Conservation (phyloP, 2,329 filamentous ascomycete genomes). For the Onygenales sp. region DNA sequence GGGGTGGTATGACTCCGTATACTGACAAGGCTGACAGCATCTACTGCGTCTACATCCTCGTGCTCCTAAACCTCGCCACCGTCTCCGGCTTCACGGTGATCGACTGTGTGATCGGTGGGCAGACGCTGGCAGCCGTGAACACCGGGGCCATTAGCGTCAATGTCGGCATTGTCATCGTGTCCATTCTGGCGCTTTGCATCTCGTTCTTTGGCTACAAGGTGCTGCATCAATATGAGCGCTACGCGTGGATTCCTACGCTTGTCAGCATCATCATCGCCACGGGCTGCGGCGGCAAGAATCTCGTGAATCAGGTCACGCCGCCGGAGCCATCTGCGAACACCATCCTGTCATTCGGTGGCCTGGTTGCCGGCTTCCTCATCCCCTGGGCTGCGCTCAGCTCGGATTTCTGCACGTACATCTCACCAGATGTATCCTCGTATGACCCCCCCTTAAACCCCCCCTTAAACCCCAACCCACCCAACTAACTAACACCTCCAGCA, state of each 20-base stretch:
- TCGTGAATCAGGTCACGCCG: slow-evolving; percentile 1
- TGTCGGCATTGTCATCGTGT: slow-evolving; percentile 50
- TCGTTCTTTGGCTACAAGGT: slow-evolving; percentile 59
- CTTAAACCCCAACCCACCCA: not conserved
- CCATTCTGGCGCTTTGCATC: slow-evolving; percentile 53
- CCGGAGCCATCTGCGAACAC: slow-evolving; percentile 10
- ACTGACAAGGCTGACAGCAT: not conserved
- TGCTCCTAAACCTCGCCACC: slow-evolving; percentile 53
- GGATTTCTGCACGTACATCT: slow-evolving; percentile 13
- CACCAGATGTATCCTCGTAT: slow-evolving; percentile 3
- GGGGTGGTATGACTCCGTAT: not conserved
- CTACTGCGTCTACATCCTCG: slow-evolving; percentile 44
- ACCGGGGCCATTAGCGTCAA: slow-evolving; percentile 36
- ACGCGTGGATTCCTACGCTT: slow-evolving; percentile 17
- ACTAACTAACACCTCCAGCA: slow-evolving; percentile 1
- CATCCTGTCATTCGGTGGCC: slow-evolving; percentile 15
- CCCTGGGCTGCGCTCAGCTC: slow-evolving; percentile 16
- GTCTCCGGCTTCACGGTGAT: slow-evolving; percentile 55
- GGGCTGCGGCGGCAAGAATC: slow-evolving; percentile 12
- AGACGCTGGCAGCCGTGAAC: slow-evolving; percentile 58
- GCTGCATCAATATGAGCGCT: slow-evolving; percentile 61
- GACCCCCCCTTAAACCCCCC: not conserved
- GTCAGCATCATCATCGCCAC: slow-evolving; percentile 14
- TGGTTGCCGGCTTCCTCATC: slow-evolving; percentile 17
- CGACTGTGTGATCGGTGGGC: slow-evolving; percentile 56